These are phyloP conservation scores for Lentinula raphanica DNA, from an alignment of 768 basidiomycete genomes.

Conservation along the genomic window DNA sequence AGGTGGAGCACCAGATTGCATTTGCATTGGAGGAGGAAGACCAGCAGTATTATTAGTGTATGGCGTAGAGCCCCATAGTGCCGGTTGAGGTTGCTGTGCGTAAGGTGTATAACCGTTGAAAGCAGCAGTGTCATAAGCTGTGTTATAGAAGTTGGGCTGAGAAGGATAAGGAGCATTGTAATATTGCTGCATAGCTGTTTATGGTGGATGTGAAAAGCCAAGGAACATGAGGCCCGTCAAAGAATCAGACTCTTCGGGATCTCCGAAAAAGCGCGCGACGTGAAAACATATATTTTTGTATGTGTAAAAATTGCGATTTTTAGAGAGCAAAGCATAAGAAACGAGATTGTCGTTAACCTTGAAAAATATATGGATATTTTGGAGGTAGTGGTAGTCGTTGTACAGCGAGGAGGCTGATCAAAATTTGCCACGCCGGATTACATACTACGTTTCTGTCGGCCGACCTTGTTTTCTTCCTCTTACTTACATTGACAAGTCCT, in stretches of 20 bases:
- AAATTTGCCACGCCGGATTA: background rate
- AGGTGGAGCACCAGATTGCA: slow-evolving; percentile 8
- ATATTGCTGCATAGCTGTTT: background rate
- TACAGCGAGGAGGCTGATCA: background rate
- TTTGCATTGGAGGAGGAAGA: slow-evolving; percentile 18
- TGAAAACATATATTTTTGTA: slow-evolving; percentile 29
- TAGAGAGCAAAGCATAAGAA: background rate
- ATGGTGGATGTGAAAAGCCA: slow-evolving; percentile 5
- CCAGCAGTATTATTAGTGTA: slow-evolving; percentile 19
- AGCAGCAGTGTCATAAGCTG: background rate
- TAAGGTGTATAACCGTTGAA: slow-evolving; percentile 10
- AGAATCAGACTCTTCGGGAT: background rate
- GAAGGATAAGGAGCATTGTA: background rate
- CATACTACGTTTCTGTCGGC: background rate
- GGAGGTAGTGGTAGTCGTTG: background rate
- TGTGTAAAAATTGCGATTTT: background rate
- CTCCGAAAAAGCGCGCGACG: slow-evolving; percentile 14
- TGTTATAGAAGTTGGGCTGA: background rate
- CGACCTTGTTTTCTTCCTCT: too few species aligned
- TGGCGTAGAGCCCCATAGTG: slow-evolving; percentile 27
- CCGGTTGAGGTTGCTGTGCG: background rate
- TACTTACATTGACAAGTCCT: background rate
- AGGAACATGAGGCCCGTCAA: slow-evolving; percentile 15
- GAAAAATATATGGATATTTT: too few species aligned
- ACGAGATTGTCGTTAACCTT: too few species aligned